phyloP scores from a whole-genome alignment of 768 basidiomycete species.

The Russula abietina region DNA sequence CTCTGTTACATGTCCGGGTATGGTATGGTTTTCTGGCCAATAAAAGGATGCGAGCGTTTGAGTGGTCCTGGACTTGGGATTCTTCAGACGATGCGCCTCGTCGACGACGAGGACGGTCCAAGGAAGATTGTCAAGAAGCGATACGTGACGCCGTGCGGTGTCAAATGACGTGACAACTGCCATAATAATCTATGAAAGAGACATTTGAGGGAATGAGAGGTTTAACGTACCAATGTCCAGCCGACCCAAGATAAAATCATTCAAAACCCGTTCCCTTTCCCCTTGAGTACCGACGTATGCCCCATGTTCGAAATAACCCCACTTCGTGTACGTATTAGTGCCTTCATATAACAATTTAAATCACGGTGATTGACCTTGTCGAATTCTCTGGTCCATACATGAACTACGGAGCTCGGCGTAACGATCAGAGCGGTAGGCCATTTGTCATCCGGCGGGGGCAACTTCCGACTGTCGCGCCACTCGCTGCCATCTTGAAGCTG shows the following conservation, averaged over 20 bases:
- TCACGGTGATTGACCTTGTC: constrained; percentile 48
- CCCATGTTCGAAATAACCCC: constrained; percentile 91
- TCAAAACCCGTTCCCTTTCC: constrained; percentile 51
- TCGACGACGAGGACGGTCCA: constrained; percentile 78
- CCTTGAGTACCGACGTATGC: constrained; percentile 52
- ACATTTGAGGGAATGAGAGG: background rate
- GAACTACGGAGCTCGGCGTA: constrained; percentile 76
- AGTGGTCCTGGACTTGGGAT: constrained; percentile 58
- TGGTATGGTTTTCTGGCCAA: constrained; percentile 34
- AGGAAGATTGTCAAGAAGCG: constrained; percentile 56
- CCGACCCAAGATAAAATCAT: constrained; percentile 74
- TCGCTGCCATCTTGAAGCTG: constrained; percentile 51
- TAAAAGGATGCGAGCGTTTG: constrained; percentile 64
- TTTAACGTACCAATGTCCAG: constrained; percentile 68
- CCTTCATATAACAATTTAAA: background rate
- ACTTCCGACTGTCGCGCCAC: constrained; percentile 46
- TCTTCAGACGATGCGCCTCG: constrained; percentile 89
- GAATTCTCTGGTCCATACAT: constrained; percentile 89
- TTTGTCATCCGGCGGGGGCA: constrained; percentile 62
- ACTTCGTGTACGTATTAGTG: constrained; percentile 40
- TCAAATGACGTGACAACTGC: constrained; percentile 82
- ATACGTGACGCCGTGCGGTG: constrained; percentile 64
- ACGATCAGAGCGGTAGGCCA: constrained; percentile 89
- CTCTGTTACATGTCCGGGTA: constrained; percentile 25
- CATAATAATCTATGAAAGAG: background rate